These are phyloP conservation scores for Aegilops longissima DNA, from an alignment of 176 grass and related monocot genomes.

Conservation along the genomic window DNA sequence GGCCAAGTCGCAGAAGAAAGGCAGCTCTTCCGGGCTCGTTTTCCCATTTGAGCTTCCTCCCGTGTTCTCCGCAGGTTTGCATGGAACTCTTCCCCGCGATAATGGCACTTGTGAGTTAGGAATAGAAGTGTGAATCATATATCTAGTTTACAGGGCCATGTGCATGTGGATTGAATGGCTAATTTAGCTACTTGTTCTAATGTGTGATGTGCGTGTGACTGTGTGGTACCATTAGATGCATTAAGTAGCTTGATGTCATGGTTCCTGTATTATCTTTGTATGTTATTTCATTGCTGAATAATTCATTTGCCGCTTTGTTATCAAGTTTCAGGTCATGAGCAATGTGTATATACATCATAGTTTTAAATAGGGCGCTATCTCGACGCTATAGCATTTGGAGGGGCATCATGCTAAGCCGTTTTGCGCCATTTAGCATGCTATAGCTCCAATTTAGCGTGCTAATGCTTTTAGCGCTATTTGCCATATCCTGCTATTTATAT, in stretches of 20 bases:
- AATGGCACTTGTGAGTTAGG: neutral
- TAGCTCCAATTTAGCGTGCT: too few species aligned
- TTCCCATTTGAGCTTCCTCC: constrained; percentile 7
- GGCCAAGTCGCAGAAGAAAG: neutral
- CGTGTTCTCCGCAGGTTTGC: neutral
- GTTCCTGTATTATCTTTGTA: neutral
- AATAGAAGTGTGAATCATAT: neutral
- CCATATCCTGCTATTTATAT: too few species aligned
- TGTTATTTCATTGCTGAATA: neutral
- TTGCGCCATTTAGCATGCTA: too few species aligned
- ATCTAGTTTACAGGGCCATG: neutral
- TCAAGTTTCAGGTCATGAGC: neutral
- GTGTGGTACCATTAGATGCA: neutral
- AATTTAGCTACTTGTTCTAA: neutral
- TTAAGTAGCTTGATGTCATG: neutral
- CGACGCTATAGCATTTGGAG: too few species aligned
- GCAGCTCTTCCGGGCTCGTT: neutral
- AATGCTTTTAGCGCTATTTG: too few species aligned
- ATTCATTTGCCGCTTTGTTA: neutral
- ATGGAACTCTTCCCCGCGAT: neutral
- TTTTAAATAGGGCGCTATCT: too few species aligned
- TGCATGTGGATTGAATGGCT: neutral
- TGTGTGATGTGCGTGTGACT: neutral
- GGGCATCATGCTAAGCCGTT: too few species aligned
- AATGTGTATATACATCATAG: neutral